Percentiles rank a stretch among this genome's conserved stretches.
Evolutionary conservation across 495 filamentous ascomycete species (phyloP).

Genomic region (Penicillium parvum): DNA sequence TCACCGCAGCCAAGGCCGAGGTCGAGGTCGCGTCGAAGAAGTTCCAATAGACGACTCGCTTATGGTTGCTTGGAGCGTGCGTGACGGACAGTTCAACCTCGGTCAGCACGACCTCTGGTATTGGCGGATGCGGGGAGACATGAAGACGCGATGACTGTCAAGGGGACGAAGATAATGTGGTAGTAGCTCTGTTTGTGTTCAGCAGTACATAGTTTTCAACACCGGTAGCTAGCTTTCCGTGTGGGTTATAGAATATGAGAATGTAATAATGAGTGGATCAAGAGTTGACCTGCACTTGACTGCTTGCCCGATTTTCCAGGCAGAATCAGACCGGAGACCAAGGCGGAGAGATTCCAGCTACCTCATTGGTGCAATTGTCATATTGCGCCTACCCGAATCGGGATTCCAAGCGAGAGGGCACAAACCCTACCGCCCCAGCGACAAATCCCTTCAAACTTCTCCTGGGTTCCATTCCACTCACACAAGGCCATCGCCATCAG

Average conservation of each 20-base stretch:
- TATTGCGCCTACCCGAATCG: conserved; percentile 15
- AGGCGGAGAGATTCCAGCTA: not conserved
- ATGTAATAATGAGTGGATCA: conserved; percentile 4
- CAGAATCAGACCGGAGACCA: conserved; percentile 7
- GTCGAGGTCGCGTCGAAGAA: conserved; percentile 30
- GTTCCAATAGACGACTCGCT: conserved; percentile 16
- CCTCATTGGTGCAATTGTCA: conserved; percentile 26
- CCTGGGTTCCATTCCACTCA: conserved; percentile 34
- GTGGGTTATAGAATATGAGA: conserved; percentile 15
- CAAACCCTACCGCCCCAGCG: conserved; percentile 39
- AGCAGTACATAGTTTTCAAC: conserved; percentile 16
- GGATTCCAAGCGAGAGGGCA: conserved; percentile 42
- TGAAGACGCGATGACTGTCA: conserved; percentile 1
- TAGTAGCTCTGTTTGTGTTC: conserved; percentile 16
- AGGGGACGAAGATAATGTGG: conserved; percentile 5
- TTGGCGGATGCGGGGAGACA: conserved; percentile 8
- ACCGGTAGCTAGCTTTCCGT: not conserved
- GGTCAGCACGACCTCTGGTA: conserved; percentile 9
- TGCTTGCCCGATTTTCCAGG: conserved; percentile 14
- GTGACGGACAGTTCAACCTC: conserved; percentile 19
- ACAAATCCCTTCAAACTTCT: conserved; percentile 40
- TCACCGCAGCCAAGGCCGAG: conserved; percentile 16
- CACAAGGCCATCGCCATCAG: conserved; percentile 48
- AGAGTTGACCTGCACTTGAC: conserved; percentile 17
- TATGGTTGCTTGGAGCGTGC: conserved; percentile 4